phyloP scores from a whole-genome alignment of 2,329 filamentous ascomycete species.

The Beauveria sp. region DNA sequence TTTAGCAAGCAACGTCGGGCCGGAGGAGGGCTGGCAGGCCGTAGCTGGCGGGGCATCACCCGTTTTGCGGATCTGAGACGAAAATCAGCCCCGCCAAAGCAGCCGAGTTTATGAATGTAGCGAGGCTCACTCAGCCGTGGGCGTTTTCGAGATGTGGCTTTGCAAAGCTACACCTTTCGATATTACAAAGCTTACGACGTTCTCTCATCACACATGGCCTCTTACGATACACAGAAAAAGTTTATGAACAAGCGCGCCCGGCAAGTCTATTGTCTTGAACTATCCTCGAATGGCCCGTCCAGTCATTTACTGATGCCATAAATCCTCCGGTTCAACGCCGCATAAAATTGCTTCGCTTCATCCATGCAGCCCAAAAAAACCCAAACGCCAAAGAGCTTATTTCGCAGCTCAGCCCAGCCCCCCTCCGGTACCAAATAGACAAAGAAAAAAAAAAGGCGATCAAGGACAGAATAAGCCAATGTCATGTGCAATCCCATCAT shows the following conservation, averaged over 20 bases:
- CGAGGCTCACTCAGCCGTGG: not conserved
- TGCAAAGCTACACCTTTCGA: not conserved
- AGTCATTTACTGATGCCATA: not conserved
- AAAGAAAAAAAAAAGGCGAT: slow-evolving; percentile 3
- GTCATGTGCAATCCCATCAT: not conserved
- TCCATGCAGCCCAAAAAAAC: slow-evolving; percentile 5
- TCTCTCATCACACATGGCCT: not conserved
- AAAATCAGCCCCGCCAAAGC: not conserved
- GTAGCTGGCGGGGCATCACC: not conserved
- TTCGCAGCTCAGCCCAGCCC: not conserved
- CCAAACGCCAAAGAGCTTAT: slow-evolving; percentile 7
- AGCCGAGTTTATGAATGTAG: not conserved
- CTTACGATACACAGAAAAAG: not conserved
- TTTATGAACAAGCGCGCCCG: slow-evolving; percentile 8
- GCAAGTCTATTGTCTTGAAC: slow-evolving; percentile 10
- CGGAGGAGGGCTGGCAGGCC: not conserved
- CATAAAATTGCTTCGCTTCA: slow-evolving; percentile 5
- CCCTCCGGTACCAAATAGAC: not conserved
- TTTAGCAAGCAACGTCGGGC: too few relatives aligned
- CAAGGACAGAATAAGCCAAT: not conserved
- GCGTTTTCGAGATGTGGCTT: not conserved
- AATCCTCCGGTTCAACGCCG: not conserved
- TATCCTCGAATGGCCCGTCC: slow-evolving; percentile 8
- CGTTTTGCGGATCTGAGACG: not conserved
- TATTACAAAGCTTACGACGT: too few relatives aligned